Evolutionary conservation across 108 stramenopile genomes (phyloP), one percentile per base, ranked within the genome.

Genomic region (Cyclostephanos invisitatus): DNA sequence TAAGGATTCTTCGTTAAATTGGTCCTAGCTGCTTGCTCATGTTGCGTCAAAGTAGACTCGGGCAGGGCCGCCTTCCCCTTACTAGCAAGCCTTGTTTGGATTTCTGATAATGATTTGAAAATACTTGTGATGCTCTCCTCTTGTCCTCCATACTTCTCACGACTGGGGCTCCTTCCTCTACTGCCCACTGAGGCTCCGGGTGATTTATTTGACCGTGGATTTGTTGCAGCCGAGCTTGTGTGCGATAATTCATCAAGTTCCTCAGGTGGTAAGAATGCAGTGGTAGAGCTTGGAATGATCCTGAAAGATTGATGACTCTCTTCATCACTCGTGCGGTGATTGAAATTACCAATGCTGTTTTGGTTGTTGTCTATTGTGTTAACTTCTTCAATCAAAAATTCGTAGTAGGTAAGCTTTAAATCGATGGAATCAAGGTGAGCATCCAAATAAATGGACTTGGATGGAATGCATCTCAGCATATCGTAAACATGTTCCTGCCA

Each of bases 51-150:
- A 36, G 32, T 22, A 35, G 21, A 17, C 18, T 50, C 66, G n/a
- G 56, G 42, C 57, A 62, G 47, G 12, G 72, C 29, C 38, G 62
- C 21, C 36, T 81, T 74, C 14, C 73, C 80, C 62, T 81, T 81
- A 24, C 60, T 75, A 3, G 80, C 80, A 9, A 81, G 73, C 64
- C 63, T 74, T 1, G 73, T 72, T 48, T 81, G 80, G 49, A 81
- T 81, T 25, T 74, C 74, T 25, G 80, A 81, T 21, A 81, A 63
- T 29, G 73, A 75, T 68, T 75, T 81, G 65, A 81, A 75, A 42
- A 81, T 71, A 28, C 62, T 51, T 36, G 64, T 58, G 28, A 81
- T 81, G 54, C 80, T 73, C 35, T 75, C 80, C 57, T 81, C 80
- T 18, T 74, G 68, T 42, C 68, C 80, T 27, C 61, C 70, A 46